These are phyloP conservation scores for Pythium biforme DNA, from an alignment of 352 stramenopile species.

Conservation along the genomic window DNA sequence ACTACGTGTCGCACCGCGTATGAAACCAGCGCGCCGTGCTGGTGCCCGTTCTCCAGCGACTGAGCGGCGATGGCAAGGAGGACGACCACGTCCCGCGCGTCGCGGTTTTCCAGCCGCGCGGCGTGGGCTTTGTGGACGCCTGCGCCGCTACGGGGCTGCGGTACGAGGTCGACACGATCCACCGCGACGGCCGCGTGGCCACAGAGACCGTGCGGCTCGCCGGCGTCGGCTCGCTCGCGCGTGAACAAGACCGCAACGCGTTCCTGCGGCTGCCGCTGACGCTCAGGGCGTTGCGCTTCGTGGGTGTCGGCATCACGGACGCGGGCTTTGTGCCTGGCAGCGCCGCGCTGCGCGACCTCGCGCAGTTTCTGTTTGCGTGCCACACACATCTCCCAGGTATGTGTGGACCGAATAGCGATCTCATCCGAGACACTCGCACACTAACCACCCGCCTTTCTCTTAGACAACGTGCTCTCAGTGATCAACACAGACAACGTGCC, in stretches of 20 bases:
- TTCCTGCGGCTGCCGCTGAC: constrained; percentile 21
- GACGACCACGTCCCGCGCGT: constrained; percentile 10
- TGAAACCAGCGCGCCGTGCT: constrained; percentile 49
- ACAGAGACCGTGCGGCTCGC: constrained; percentile 36
- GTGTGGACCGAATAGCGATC: too few species aligned
- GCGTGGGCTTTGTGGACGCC: constrained; percentile 45
- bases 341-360: constrained; percentile 45
- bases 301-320: constrained; percentile 71
- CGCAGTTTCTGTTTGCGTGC: constrained; percentile 44
- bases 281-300: constrained; percentile 25
- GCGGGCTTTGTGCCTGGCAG: constrained; percentile 33
- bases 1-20: not conserved
- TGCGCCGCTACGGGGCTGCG: constrained; percentile 27
- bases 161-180: constrained; percentile 71
- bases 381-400: constrained; percentile 26
- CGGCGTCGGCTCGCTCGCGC: constrained; percentile 26
- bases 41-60: constrained; percentile 43
- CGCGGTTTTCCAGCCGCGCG: constrained; percentile 56
- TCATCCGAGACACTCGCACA: too few species aligned
- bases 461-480: constrained; percentile 50
- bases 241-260: constrained; percentile 4
- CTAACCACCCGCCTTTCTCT: constrained; percentile 9
- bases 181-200: constrained; percentile 36
- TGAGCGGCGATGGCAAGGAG: constrained; percentile 15
- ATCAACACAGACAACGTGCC: constrained; percentile 85